Evolutionary conservation across 129 eudicot genomes (phyloP).

Genomic region (Centrapalus pauciflorus): DNA sequence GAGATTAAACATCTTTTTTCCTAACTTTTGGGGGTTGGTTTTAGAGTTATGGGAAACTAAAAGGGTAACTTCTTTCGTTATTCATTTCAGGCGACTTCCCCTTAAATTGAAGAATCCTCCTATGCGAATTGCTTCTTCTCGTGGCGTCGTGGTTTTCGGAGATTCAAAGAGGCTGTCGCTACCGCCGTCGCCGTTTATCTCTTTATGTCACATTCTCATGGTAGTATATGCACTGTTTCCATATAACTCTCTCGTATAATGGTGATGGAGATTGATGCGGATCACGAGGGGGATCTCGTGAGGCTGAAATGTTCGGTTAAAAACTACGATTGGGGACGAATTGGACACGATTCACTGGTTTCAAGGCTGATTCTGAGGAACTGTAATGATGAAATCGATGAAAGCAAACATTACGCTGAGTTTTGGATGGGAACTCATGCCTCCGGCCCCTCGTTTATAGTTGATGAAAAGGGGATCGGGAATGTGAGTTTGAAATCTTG

Average conservation of each 20-base stretch:
- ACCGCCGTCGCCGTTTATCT: neutral
- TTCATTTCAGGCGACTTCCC: constrained; percentile 7
- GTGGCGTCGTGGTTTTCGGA: constrained; percentile 6
- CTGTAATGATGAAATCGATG: constrained; percentile 36
- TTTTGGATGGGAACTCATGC: constrained; percentile 99
- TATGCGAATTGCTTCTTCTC: neutral
- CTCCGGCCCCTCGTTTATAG: constrained; percentile 71
- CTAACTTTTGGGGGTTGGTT: neutral
- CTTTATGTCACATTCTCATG: neutral
- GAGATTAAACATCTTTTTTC: no score
- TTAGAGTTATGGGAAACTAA: neutral
- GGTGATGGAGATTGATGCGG: constrained; percentile 39
- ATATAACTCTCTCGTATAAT: constrained; percentile 6
- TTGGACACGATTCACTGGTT: constrained; percentile 61
- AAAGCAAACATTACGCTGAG: constrained; percentile 63
- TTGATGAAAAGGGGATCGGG: constrained; percentile 15
- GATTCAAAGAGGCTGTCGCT: constrained; percentile 7
- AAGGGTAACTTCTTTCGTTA: constrained; percentile 6
- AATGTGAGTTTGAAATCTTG: constrained; percentile 51
- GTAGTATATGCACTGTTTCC: neutral
- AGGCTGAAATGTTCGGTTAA: constrained; percentile 68
- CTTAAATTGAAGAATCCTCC: neutral
- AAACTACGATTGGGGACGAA: constrained; percentile 77
- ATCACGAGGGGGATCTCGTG: constrained; percentile 26
- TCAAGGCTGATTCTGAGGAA: constrained; percentile 44